These are phyloP conservation scores for Colletotrichum euphorbiae DNA, from an alignment of 2,329 filamentous ascomycete genomes.

Conservation along the genomic window DNA sequence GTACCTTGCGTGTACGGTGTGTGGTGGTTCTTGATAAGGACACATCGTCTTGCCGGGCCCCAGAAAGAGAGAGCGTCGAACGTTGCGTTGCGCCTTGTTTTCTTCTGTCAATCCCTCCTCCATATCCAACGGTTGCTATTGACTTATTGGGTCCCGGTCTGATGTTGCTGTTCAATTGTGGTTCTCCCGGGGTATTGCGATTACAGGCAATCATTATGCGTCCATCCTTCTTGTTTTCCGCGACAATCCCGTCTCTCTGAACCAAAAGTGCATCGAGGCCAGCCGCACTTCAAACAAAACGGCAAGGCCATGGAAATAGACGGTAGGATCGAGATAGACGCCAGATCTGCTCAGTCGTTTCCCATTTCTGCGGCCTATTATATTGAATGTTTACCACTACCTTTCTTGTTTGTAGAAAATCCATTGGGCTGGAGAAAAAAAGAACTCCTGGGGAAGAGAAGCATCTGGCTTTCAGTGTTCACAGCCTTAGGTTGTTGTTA, in stretches of 20 bases:
- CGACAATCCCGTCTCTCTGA: conserved; percentile 16
- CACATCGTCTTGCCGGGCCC: background rate
- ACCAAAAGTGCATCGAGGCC: background rate
- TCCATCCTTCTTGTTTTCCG: conserved; percentile 8
- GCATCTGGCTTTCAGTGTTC: conserved; percentile 12
- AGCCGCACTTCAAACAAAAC: conserved; percentile 14
- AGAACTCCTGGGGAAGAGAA: conserved; percentile 31
- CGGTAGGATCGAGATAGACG: conserved; percentile 10
- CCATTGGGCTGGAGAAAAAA: background rate
- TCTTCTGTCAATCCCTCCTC: conserved; percentile 15
- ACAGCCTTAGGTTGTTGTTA: background rate
- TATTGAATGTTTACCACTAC: conserved; percentile 27
- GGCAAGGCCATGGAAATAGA: background rate
- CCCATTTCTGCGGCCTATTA: background rate
- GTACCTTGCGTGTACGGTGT: too few species aligned
- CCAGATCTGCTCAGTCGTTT: conserved; percentile 8
- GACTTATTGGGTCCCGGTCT: conserved; percentile 4
- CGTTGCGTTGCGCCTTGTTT: conserved; percentile 23
- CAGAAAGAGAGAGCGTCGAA: background rate
- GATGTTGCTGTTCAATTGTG: background rate
- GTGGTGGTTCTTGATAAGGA: background rate
- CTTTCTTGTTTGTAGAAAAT: conserved; percentile 3
- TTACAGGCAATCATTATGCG: conserved; percentile 6
- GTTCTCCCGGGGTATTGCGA: background rate
- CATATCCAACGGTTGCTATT: conserved; percentile 30